Evolutionary conservation across 208 protist species (phyloP).

Genomic region (Trichomonas tenax): DNA sequence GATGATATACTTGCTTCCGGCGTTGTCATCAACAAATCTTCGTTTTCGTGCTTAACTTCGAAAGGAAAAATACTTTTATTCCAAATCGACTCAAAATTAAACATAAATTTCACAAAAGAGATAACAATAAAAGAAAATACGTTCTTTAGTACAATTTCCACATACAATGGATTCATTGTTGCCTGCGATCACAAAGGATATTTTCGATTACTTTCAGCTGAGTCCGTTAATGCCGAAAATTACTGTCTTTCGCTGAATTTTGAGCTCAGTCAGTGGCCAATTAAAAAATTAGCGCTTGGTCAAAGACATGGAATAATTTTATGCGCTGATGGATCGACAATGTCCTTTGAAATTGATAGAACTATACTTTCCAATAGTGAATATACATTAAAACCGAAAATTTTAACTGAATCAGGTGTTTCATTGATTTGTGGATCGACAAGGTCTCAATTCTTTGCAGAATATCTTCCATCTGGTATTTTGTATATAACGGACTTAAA

Average conservation of each 20-base stretch:
- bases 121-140: not conserved
- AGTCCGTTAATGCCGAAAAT: not conserved
- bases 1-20: not conserved
- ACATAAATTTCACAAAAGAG: not conserved
- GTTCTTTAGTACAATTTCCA: not conserved
- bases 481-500: not conserved
- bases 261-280: not conserved
- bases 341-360: not conserved
- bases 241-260: not conserved
- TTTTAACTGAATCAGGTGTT: not conserved
- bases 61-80: not conserved
- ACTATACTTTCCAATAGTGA: not conserved
- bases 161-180: not conserved
- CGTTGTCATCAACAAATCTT: not conserved
- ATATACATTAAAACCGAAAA: not conserved
- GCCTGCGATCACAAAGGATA: not conserved
- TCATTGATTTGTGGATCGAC: not conserved
- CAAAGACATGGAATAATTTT: not conserved
- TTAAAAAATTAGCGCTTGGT: not conserved
- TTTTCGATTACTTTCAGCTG: not conserved
- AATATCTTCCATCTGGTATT: not conserved
- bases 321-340: not conserved
- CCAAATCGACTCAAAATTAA: not conserved
- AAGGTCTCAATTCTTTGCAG: not conserved
- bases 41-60: not conserved